Evolutionary conservation across 495 filamentous ascomycete genomes (phyloP).

Genomic region (Daldinia caldariorum): DNA sequence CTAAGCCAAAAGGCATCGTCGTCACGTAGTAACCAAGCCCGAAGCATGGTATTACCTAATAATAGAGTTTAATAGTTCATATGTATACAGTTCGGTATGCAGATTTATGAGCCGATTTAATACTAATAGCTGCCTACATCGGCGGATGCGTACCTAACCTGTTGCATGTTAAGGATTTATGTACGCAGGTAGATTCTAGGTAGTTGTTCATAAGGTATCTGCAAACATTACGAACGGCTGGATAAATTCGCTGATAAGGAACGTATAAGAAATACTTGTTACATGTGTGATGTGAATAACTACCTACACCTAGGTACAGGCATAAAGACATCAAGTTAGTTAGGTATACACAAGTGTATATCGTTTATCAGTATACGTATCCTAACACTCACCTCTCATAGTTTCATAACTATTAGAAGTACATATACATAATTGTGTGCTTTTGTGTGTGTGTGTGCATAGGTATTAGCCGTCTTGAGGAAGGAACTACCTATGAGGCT

Average conservation of each 20-base stretch:
- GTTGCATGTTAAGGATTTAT: background rate
- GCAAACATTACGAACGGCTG: background rate
- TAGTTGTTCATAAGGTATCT: background rate
- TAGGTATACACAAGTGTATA: slow-evolving; percentile 1
- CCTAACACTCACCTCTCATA: background rate
- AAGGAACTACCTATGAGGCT: background rate
- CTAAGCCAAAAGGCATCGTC: background rate
- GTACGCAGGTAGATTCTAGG: background rate
- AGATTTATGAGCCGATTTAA: slow-evolving; percentile 1
- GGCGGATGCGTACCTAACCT: background rate
- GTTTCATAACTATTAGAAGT: background rate
- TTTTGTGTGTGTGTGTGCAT: background rate
- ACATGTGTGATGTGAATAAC: no score
- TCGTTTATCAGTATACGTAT: background rate
- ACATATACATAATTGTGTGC: no score
- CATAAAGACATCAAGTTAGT: background rate
- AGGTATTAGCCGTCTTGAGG: background rate
- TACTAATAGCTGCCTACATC: background rate
- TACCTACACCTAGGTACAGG: background rate
- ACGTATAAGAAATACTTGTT: background rate
- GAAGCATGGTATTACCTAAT: background rate
- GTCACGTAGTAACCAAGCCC: slow-evolving; percentile 3
- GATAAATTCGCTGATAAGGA: background rate
- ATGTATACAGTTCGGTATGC: background rate
- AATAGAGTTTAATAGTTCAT: background rate